These are phyloP conservation scores for Cladosporium sp. DNA, from an alignment of 2,329 filamentous ascomycete genomes.

Conservation along the genomic window DNA sequence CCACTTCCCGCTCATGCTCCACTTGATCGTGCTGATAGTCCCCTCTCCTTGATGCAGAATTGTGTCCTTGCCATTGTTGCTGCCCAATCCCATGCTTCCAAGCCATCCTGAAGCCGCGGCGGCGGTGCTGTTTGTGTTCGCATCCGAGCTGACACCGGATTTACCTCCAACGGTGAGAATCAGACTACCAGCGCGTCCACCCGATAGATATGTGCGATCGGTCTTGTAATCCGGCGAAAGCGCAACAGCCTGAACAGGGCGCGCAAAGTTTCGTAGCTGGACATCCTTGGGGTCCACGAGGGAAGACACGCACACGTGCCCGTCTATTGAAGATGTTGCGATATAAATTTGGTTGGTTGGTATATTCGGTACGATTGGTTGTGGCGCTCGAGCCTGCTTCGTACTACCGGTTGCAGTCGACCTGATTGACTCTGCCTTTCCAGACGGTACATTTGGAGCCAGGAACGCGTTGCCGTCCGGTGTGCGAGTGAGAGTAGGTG, in stretches of 20 bases:
- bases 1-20: constrained; percentile 89
- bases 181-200: constrained; percentile 82
- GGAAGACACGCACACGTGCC: constrained; percentile 89
- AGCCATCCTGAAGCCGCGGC: constrained; percentile 83
- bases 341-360: constrained; percentile 92
- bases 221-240: constrained; percentile 93
- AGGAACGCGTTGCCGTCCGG: constrained; percentile 30
- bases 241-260: constrained; percentile 87
- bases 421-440: constrained; percentile 7
- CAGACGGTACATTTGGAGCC: neutral
- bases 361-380: constrained; percentile 63
- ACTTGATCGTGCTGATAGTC: constrained; percentile 86
- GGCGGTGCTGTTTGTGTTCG: constrained; percentile 82
- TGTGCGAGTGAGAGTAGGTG: constrained; percentile 36
- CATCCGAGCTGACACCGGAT: constrained; percentile 74
- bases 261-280: constrained; percentile 85
- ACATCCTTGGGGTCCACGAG: constrained; percentile 87
- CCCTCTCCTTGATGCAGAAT: constrained; percentile 91
- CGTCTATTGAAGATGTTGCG: constrained; percentile 90
- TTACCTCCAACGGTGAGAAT: constrained; percentile 83
- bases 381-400: constrained; percentile 10
- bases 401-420: neutral
- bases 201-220: constrained; percentile 86
- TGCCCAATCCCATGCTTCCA: constrained; percentile 77
- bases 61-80: constrained; percentile 77